Evolutionary conservation across 805 yeast species (phyloP), one percentile per base, ranked within the genome.

Genomic region (Sungouiella blattae): DNA sequence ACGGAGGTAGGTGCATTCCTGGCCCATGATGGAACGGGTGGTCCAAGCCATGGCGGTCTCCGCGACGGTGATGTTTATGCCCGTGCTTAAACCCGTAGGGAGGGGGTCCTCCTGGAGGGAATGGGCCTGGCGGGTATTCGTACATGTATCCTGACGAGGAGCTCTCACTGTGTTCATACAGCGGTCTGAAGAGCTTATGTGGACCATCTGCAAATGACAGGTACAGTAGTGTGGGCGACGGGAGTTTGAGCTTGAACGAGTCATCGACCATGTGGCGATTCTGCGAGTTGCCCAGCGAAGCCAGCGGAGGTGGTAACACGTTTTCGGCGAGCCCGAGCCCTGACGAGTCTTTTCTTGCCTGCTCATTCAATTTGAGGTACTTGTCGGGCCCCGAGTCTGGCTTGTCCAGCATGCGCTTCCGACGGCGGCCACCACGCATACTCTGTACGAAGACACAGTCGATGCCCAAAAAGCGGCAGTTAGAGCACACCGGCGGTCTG

Each of bases 371-470:
- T 7, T 30, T 28, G 18, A 28, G 14, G 13, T 21, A 18, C 17
- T 29, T 21, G 9, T 13, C 26, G 5, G 11, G 22, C 16, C 6
- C 24, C 6, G 5, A 13, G 27, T 6, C 21, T n/a, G 18, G 22
- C n/a, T 18, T 7, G 33, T 7, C 27, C 11, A 18, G 17, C n/a
- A 22, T 6, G 8, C 48, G 44, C 37, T 60, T 66, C 40, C 64
- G 55, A 24, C 82, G 59, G 30, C 78, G 56, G 3, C 83, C 84
- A 15, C 84, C 83, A 35, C 83, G 50, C 49, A 64, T 71, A 39
- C 77, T 67, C 35, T 71, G 73, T 11, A 77, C 79, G 55, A 75
- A 78, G 14, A 76, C 71, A 55, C 84, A 78, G 18, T 68, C 70
- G 0, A 61, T 54, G 1, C 71, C 73, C 12, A 70, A 48, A 3